A percentile compares a stretch with the other conserved stretches of the same genome.
Conservation (phyloP, 2,329 filamentous ascomycete species). For the Cylindrodendrum hubeiense region DNA sequence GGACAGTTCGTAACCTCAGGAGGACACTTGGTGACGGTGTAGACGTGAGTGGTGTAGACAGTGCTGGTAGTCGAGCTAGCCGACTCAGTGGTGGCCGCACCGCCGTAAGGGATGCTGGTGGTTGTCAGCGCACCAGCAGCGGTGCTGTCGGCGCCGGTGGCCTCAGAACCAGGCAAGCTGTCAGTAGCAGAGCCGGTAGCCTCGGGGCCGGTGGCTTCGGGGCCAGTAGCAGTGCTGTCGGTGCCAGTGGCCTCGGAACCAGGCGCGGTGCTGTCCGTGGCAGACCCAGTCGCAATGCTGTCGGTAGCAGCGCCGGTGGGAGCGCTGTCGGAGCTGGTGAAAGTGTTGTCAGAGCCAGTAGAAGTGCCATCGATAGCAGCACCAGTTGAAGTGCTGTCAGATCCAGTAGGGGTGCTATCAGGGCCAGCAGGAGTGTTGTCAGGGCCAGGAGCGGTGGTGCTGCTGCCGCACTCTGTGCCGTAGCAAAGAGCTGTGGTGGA, state of each 20-base stretch:
- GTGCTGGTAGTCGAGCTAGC: constrained; percentile 47
- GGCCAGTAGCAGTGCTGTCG: not conserved
- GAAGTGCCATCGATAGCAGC: constrained; percentile 11
- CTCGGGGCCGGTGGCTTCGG: not conserved
- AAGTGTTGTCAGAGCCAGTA: not conserved
- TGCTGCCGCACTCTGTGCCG: too few relatives aligned
- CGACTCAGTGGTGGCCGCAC: not conserved
- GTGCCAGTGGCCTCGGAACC: not conserved
- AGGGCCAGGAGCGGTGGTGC: not conserved
- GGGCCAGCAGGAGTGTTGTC: constrained; percentile 2
- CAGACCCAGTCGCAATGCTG: not conserved
- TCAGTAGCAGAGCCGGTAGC: not conserved
- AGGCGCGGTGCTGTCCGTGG: not conserved
- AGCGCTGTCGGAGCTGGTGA: constrained; percentile 1
- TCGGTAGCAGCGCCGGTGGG: not conserved
- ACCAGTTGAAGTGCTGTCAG: not conserved
- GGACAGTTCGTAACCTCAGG: constrained; percentile 56
- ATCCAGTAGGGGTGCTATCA: constrained; percentile 19
- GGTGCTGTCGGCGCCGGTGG: not conserved
- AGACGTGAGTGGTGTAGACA: constrained; percentile 56
- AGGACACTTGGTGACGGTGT: constrained; percentile 69
- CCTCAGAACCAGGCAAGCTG: not conserved
- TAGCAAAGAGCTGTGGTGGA: too few relatives aligned
- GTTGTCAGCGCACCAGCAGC: not conserved
- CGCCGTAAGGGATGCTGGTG: not conserved